These are phyloP conservation scores for Camellia oleifera DNA, from an alignment of 179 eudicot species.

Conservation along the genomic window DNA sequence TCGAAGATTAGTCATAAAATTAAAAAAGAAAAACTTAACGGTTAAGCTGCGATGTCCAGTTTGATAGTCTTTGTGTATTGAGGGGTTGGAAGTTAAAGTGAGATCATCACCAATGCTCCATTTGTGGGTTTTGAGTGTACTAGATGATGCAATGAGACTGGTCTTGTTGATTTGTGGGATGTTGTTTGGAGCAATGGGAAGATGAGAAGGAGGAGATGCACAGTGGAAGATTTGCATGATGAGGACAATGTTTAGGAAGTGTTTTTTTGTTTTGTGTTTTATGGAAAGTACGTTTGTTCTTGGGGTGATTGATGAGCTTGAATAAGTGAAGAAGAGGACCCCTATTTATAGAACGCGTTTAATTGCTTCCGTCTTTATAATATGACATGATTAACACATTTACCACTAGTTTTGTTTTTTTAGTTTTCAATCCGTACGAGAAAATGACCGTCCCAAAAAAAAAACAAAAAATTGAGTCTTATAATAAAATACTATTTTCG, in stretches of 20 bases:
- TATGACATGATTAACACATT: too few species aligned
- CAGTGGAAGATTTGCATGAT: constrained; percentile 4
- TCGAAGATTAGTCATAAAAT: too few species aligned
- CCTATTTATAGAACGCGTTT: neutral
- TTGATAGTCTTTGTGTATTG: neutral
- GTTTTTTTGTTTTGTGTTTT: too few species aligned
- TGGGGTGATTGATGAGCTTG: too few species aligned
- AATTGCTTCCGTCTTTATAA: too few species aligned
- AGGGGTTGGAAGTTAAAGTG: neutral
- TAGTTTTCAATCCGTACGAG: too few species aligned
- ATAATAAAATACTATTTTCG: too few species aligned
- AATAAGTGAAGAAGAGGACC: neutral
- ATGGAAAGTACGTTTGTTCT: too few species aligned
- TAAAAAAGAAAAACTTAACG: neutral
- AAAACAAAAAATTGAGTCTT: too few species aligned
- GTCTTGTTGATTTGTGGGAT: constrained; percentile 1
- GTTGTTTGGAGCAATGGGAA: neutral
- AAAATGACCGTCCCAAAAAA: too few species aligned
- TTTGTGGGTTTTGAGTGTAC: neutral
- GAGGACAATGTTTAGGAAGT: neutral
- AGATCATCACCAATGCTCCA: constrained; percentile 11
- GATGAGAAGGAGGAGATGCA: neutral
- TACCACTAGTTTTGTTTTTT: too few species aligned
- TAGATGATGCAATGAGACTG: neutral
- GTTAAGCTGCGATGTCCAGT: neutral